A percentile compares a stretch with the other conserved stretches of the same genome.
Conservation (phyloP, 2,329 filamentous ascomycete genomes). For the Colletotrichum godetiae region DNA sequence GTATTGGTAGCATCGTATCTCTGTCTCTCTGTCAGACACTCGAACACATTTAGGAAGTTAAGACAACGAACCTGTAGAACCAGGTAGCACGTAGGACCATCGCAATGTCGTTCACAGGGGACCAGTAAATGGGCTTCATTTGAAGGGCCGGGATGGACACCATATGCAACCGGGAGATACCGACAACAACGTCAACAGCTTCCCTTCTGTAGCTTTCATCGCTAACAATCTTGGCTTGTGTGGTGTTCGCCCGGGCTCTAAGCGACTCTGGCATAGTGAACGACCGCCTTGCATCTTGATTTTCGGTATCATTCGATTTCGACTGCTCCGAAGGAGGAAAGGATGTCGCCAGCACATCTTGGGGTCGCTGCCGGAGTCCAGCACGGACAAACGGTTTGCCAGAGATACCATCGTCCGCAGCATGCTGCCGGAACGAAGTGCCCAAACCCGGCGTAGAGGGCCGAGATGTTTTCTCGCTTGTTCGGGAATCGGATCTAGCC, state of each 20-base stretch:
- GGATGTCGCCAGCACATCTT: conserved; percentile 3
- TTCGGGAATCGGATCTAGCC: conserved; percentile 27
- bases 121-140: conserved; percentile 99
- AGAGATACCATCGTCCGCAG: conserved; percentile 62
- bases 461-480: conserved; percentile 28
- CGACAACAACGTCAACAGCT: conserved; percentile 78
- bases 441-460: conserved; percentile 18
- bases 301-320: background rate
- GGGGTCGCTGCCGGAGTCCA: conserved; percentile 45
- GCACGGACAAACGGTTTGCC: conserved; percentile 64
- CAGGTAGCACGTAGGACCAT: conserved; percentile 88
- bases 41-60: background rate
- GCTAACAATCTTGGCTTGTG: conserved; percentile 3
- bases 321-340: conserved; percentile 35
- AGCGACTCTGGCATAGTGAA: background rate
- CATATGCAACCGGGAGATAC: conserved; percentile 88
- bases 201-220: conserved; percentile 35
- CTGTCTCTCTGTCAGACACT: conserved; percentile 42
- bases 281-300: background rate
- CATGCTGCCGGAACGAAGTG: conserved; percentile 18
- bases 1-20: conserved; percentile 92
- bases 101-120: conserved; percentile 88
- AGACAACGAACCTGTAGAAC: conserved; percentile 79
- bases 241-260: background rate
- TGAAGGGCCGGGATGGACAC: conserved; percentile 84